phyloP scores from a whole-genome alignment of 108 stramenopile genomes.

The Cyclotella distinguenda region DNA sequence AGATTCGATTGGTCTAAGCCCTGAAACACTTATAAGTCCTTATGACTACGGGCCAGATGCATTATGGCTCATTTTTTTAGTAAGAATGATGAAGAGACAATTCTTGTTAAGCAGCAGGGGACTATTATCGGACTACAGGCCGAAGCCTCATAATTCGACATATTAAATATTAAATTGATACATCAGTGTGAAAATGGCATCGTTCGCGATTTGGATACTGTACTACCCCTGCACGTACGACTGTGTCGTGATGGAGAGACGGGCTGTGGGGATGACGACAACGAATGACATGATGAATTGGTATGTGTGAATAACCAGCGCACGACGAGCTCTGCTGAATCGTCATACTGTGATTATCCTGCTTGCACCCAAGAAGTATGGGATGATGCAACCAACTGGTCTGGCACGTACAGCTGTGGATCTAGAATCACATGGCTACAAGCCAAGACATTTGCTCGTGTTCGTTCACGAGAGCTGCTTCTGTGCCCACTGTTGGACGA shows the following conservation, averaged over 20 bases:
- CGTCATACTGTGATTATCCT: background rate
- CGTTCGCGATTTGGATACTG: background rate
- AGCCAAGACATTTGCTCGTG: background rate
- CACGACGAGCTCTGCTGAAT: background rate
- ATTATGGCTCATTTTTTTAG: constrained; percentile 22
- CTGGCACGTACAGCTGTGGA: constrained; percentile 6
- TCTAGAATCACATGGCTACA: constrained; percentile 3
- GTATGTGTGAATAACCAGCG: constrained; percentile 7
- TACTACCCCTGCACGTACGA: constrained; percentile 9
- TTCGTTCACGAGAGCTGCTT: background rate
- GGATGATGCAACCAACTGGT: background rate
- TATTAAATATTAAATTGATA: constrained; percentile 13
- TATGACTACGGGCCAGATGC: constrained; percentile 40
- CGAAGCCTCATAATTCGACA: constrained; percentile 7
- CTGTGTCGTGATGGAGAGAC: constrained; percentile 9
- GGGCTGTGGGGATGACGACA: background rate
- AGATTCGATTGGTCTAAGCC: constrained; percentile 6
- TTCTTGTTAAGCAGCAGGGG: background rate
- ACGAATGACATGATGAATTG: constrained; percentile 8
- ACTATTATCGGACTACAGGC: constrained; percentile 5
- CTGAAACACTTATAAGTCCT: constrained; percentile 21
- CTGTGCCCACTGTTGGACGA: too few relatives aligned
- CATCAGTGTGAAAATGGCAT: constrained; percentile 25
- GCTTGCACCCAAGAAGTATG: constrained; percentile 3
- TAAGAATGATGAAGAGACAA: background rate